Evolutionary conservation across 2,329 filamentous ascomycete species (phyloP).

Genomic region (Tolypocladium inflatum): DNA sequence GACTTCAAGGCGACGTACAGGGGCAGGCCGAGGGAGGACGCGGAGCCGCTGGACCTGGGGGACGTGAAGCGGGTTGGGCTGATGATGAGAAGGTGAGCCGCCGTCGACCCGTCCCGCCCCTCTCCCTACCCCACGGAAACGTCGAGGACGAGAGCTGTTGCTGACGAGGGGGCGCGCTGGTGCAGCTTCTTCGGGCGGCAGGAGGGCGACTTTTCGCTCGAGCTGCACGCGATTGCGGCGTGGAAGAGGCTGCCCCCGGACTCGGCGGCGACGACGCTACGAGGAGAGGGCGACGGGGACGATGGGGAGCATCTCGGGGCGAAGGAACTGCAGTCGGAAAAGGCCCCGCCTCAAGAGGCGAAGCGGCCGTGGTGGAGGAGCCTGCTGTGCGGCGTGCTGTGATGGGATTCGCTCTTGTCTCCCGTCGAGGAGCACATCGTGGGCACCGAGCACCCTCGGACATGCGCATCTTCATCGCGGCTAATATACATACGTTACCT

Average conservation of each 20-base stretch:
- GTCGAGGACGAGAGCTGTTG: not conserved
- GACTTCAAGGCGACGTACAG: constrained; percentile 65
- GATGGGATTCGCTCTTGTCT: not conserved
- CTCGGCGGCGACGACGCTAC: not conserved
- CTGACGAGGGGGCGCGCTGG: not conserved
- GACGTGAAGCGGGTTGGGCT: constrained; percentile 59
- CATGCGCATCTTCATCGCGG: no score
- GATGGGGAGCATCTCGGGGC: constrained; percentile 9
- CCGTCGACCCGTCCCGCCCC: not conserved
- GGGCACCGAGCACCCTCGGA: no score
- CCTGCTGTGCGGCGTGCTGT: constrained; percentile 17
- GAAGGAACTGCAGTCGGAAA: not conserved
- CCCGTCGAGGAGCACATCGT: no score
- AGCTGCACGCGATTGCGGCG: constrained; percentile 19
- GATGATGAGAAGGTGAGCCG: constrained; percentile 67
- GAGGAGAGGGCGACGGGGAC: constrained; percentile 11
- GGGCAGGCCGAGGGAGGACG: constrained; percentile 54
- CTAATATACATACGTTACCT: no score
- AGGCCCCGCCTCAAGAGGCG: not conserved
- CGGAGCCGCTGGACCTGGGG: constrained; percentile 46
- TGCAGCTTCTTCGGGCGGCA: constrained; percentile 66
- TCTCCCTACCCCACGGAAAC: no score
- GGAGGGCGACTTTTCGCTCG: constrained; percentile 50
- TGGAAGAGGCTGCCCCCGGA: constrained; percentile 7
- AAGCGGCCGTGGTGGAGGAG: constrained; percentile 13